Evolutionary conservation across 2,329 filamentous ascomycete genomes (phyloP).

Genomic region (Lojkania enalia): DNA sequence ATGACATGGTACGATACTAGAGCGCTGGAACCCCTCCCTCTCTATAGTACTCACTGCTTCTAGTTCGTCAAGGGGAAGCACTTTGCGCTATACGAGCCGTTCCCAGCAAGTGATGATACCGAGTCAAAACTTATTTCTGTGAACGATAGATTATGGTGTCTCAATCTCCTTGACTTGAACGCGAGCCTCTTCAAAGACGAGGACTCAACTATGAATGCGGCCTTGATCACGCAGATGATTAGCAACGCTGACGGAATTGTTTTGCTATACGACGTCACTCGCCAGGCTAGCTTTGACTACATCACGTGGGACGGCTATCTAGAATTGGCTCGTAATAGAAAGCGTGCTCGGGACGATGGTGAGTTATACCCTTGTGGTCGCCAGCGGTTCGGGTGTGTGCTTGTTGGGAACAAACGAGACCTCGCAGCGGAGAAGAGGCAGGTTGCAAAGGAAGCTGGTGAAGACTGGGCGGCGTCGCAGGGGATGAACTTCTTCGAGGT

Average conservation of each 20-base stretch:
- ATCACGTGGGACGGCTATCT: slow-evolving; percentile 24
- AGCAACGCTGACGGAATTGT: slow-evolving; percentile 25
- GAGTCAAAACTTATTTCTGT: slow-evolving; percentile 8
- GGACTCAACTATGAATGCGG: slow-evolving; percentile 5
- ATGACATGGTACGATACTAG: slow-evolving; percentile 29
- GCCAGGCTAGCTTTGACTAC: slow-evolving; percentile 22
- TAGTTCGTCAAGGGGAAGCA: slow-evolving; percentile 14
- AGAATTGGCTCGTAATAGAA: slow-evolving; percentile 13
- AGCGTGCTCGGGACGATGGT: background rate
- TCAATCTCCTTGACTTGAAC: slow-evolving; percentile 28
- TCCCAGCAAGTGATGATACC: background rate
- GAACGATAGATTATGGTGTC: slow-evolving; percentile 8
- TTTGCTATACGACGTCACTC: slow-evolving; percentile 35
- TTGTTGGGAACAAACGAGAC: slow-evolving; percentile 35
- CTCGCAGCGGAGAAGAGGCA: slow-evolving; percentile 12
- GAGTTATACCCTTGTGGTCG: slow-evolving; percentile 3
- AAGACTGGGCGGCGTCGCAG: slow-evolving; percentile 30
- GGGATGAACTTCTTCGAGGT: slow-evolving; percentile 27
- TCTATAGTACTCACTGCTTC: no score
- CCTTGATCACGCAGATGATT: slow-evolving; percentile 15
- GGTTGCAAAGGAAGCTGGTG: slow-evolving; percentile 21
- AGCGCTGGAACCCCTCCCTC: no score
- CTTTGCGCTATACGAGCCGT: slow-evolving; percentile 18
- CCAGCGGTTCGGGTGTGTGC: slow-evolving; percentile 30
- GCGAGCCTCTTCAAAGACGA: slow-evolving; percentile 16